phyloP scores from a whole-genome alignment of 495 filamentous ascomycete genomes.

The Penicillium lagena region DNA sequence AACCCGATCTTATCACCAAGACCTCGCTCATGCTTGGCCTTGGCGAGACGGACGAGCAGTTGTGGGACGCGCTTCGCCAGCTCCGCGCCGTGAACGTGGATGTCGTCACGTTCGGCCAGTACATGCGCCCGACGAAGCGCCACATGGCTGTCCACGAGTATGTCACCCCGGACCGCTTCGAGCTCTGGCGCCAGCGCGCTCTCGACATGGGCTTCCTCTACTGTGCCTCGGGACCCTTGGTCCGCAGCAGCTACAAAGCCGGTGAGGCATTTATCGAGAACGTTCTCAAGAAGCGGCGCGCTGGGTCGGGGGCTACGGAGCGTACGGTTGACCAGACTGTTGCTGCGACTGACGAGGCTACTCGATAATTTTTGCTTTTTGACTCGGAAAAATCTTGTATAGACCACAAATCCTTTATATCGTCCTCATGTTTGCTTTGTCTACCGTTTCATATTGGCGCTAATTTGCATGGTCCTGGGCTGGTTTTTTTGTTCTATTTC shows the following conservation, averaged over 20 bases:
- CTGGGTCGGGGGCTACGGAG: slow-evolving; percentile 19
- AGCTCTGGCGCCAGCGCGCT: slow-evolving; percentile 82
- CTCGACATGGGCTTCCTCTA: slow-evolving; percentile 96
- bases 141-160: slow-evolving; percentile 97
- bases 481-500: background rate
- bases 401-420: background rate
- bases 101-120: slow-evolving; percentile 96
- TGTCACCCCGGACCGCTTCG: slow-evolving; percentile 82
- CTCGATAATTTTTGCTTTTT: slow-evolving; percentile 14
- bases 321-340: slow-evolving; percentile 14
- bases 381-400: slow-evolving; percentile 8
- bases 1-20: slow-evolving; percentile 81
- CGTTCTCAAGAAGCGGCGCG: slow-evolving; percentile 79
- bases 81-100: slow-evolving; percentile 76
- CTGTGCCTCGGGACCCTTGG: slow-evolving; percentile 86
- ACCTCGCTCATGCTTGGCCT: slow-evolving; percentile 95
- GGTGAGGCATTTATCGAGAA: slow-evolving; percentile 99
- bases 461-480: slow-evolving; percentile 15
- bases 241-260: slow-evolving; percentile 92
- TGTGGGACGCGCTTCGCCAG: slow-evolving; percentile 75
- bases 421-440: background rate
- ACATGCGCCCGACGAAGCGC: slow-evolving; percentile 97
- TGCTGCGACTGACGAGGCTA: slow-evolving; percentile 18
- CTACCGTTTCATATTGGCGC: slow-evolving; percentile 11
- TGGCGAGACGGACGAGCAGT: slow-evolving; percentile 86